phyloP scores from a whole-genome alignment of 1,139 yeast species.

The Diutina siamensis region DNA sequence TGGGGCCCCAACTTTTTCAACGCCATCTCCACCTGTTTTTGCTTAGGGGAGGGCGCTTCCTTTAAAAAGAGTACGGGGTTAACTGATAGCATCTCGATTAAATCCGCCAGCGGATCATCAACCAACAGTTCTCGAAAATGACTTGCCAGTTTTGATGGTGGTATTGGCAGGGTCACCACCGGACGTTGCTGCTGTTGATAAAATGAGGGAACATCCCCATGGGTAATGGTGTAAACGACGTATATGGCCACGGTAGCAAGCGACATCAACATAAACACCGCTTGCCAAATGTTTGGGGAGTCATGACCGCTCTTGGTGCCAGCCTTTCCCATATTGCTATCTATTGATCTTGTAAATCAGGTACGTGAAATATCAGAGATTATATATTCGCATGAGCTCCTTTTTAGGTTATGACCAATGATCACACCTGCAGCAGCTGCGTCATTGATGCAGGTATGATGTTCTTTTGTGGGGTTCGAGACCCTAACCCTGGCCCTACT shows the following conservation, averaged over 20 bases:
- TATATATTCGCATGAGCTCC: no score
- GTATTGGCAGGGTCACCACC: background rate
- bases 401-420: background rate
- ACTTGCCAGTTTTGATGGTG: slow-evolving; percentile 1
- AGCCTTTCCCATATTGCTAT: background rate
- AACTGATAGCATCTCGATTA: background rate
- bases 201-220: background rate
- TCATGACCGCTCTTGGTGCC: background rate
- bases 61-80: background rate
- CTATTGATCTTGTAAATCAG: background rate
- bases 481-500: no score
- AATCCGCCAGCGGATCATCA: background rate
- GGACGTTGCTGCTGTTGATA: background rate
- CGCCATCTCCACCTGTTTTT: background rate
- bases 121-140: background rate
- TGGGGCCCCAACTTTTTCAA: background rate
- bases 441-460: background rate
- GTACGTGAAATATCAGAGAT: background rate
- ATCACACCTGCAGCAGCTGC: background rate
- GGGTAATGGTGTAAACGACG: background rate
- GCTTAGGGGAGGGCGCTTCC: background rate
- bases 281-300: no score
- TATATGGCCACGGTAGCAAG: background rate
- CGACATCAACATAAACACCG: no score
- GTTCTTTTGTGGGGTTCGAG: background rate